Conservation (phyloP, 495 filamentous ascomycete species). For the Acidiella bohemica region DNA sequence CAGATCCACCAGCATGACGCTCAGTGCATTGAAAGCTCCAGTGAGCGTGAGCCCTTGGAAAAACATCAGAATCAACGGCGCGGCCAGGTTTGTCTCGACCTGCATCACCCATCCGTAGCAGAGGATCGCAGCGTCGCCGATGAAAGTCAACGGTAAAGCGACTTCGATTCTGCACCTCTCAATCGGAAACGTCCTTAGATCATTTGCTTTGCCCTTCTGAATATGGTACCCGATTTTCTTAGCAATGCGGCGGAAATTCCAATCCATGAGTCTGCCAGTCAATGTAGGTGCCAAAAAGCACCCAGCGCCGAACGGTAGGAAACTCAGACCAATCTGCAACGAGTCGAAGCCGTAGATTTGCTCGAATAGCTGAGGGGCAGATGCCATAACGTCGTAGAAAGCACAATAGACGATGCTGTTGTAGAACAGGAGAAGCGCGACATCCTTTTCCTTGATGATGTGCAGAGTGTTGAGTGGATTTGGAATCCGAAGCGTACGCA, state of each 20-base stretch:
- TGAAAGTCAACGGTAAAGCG: conserved; percentile 16
- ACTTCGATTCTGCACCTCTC: conserved; percentile 35
- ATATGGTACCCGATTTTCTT: conserved; percentile 28
- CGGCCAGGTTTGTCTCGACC: conserved; percentile 19
- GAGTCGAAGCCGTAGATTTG: conserved; percentile 51
- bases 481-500: conserved; percentile 46
- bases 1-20: conserved; percentile 52
- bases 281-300: conserved; percentile 18
- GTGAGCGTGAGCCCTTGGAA: conserved; percentile 44
- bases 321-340: conserved; percentile 52
- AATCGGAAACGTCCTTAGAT: conserved; percentile 38
- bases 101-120: conserved; percentile 33
- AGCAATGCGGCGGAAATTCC: conserved; percentile 32
- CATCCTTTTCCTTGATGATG: conserved; percentile 55
- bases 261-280: conserved; percentile 28
- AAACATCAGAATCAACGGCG: conserved; percentile 42
- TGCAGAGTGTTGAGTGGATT: conserved; percentile 56
- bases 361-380: conserved; percentile 45
- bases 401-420: conserved; percentile 43
- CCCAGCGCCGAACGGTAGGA: conserved; percentile 24
- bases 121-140: conserved; percentile 21
- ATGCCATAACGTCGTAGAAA: conserved; percentile 45
- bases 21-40: conserved; percentile 38
- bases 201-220: conserved; percentile 22
- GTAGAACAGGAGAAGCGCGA: conserved; percentile 42